Conservation (phyloP, 495 filamentous ascomycete species). For the Copromyces sp. region DNA sequence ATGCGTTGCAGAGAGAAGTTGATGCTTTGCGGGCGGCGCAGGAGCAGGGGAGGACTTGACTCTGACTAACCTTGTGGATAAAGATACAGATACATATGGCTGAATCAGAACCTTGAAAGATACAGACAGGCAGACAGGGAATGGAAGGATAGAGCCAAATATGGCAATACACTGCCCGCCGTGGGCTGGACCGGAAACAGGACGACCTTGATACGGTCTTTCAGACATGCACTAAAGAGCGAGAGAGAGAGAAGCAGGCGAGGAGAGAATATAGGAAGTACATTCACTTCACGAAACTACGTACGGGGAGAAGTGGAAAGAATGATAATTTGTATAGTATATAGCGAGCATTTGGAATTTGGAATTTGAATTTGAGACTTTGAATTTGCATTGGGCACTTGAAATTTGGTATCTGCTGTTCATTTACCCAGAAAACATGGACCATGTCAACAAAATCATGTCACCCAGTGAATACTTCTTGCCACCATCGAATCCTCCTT, state of each 20-base stretch:
- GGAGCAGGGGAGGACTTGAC: background rate
- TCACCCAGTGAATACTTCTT: too few relatives aligned
- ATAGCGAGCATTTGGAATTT: background rate
- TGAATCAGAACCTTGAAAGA: background rate
- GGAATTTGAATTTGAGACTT: too few relatives aligned
- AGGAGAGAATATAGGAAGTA: background rate
- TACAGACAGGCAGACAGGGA: background rate
- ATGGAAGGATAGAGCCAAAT: background rate
- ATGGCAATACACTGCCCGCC: background rate
- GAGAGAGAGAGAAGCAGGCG: background rate
- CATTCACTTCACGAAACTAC: background rate
- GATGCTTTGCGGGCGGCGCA: constrained; percentile 47
- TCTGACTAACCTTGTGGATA: background rate
- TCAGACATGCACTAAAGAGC: background rate
- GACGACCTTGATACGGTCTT: background rate
- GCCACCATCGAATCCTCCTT: too few relatives aligned
- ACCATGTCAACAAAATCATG: too few relatives aligned
- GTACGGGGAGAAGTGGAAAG: too few relatives aligned
- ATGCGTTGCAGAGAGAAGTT: constrained; percentile 59
- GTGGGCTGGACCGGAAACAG: background rate
- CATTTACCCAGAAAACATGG: too few relatives aligned
- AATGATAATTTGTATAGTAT: background rate
- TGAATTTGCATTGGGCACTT: background rate
- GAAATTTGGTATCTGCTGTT: background rate
- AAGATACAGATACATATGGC: background rate